Percentiles rank a stretch among this genome's conserved stretches.
These are phyloP conservation scores for Cyberlindnera samutprakarnensis DNA, from an alignment of 805 yeast species.

Conservation along the genomic window DNA sequence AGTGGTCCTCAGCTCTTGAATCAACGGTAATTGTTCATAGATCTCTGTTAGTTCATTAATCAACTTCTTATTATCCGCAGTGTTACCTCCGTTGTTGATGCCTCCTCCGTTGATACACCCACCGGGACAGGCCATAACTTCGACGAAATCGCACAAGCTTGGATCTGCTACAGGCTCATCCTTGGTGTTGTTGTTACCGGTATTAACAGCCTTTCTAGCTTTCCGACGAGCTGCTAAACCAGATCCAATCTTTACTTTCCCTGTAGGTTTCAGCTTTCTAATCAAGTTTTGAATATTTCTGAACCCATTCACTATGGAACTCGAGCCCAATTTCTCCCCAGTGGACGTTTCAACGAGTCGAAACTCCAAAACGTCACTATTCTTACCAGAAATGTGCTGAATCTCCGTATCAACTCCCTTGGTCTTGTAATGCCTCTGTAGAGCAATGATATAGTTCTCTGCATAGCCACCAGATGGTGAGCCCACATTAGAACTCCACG, in stretches of 20 bases:
- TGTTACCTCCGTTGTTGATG: slow-evolving; percentile 30
- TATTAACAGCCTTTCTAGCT: slow-evolving; percentile 7
- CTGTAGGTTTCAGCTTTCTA: slow-evolving; percentile 46
- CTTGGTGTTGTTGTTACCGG: not conserved
- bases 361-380: slow-evolving; percentile 63
- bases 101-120: slow-evolving; percentile 99
- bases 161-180: slow-evolving; percentile 43
- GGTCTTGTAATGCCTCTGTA: slow-evolving; percentile 22
- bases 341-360: slow-evolving; percentile 36
- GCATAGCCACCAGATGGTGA: slow-evolving; percentile 90
- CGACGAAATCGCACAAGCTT: slow-evolving; percentile 68
- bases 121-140: slow-evolving; percentile 97
- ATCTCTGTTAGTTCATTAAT: slow-evolving; percentile 23
- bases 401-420: slow-evolving; percentile 21
- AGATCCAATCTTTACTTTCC: slow-evolving; percentile 20
- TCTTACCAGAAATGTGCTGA: slow-evolving; percentile 52
- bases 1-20: slow-evolving; percentile 24
- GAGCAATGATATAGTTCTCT: slow-evolving; percentile 47
- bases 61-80: slow-evolving; percentile 12
- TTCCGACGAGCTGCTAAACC: slow-evolving; percentile 21
- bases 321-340: slow-evolving; percentile 38
- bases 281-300: slow-evolving; percentile 91
- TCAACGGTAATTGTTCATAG: slow-evolving; percentile 21
- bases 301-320: slow-evolving; percentile 82
- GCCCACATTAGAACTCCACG: slow-evolving; percentile 75